Evolutionary conservation across 2,329 filamentous ascomycete genomes (phyloP).

Genomic region (Magnaporthiopsis rhizophila): DNA sequence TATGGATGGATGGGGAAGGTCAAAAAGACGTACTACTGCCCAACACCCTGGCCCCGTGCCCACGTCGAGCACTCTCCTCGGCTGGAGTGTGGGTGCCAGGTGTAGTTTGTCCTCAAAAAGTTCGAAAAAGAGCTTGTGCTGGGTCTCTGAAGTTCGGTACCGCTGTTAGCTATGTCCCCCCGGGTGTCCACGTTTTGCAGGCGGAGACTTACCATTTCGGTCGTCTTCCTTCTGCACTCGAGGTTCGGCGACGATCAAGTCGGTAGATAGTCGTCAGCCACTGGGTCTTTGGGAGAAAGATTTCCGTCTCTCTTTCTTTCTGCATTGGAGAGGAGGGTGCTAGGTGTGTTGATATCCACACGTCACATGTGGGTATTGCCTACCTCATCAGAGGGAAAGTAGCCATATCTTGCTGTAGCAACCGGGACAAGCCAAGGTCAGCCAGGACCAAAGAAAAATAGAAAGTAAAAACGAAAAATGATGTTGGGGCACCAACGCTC

Average conservation of each 20-base stretch:
- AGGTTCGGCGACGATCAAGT: too few relatives aligned
- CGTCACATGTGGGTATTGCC: too few relatives aligned
- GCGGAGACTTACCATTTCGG: slow-evolving; percentile 1
- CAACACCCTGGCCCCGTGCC: slow-evolving; percentile 22
- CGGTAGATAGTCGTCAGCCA: background rate
- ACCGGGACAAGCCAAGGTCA: background rate
- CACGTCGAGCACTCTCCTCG: slow-evolving; percentile 20
- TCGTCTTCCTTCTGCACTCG: slow-evolving; percentile 4
- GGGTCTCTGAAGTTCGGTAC: slow-evolving; percentile 14
- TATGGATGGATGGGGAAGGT: slow-evolving; percentile 1
- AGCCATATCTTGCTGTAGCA: slow-evolving; percentile 5
- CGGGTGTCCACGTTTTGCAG: background rate
- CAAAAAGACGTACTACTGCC: slow-evolving; percentile 17
- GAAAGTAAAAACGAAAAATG: too few relatives aligned
- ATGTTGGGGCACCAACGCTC: background rate
- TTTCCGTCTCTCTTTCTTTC: too few relatives aligned
- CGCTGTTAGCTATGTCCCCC: background rate
- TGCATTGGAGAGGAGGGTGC: too few relatives aligned
- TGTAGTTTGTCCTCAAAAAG: slow-evolving; percentile 21
- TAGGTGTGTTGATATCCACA: too few relatives aligned
- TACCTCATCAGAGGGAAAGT: slow-evolving; percentile 6
- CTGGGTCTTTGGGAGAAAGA: too few relatives aligned
- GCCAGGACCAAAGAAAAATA: background rate
- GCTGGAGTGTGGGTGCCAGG: slow-evolving; percentile 18
- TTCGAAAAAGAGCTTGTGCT: slow-evolving; percentile 21